These are phyloP conservation scores for Coriaria nepalensis DNA, from an alignment of 306 rosid species.

Conservation along the genomic window DNA sequence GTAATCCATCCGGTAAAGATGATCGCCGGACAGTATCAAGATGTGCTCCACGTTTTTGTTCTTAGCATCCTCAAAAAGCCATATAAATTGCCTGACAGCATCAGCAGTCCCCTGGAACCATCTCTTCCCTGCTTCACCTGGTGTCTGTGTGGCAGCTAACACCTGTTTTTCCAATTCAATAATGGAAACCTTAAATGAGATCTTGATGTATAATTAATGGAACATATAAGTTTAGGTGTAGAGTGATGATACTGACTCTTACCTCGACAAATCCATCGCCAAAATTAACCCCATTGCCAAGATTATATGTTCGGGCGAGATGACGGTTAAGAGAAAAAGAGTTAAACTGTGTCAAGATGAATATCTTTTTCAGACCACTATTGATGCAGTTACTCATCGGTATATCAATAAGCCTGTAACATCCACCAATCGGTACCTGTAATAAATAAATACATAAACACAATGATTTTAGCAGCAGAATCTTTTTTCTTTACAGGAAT, in stretches of 20 bases:
- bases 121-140: constrained; percentile 8
- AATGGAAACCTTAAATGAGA: neutral
- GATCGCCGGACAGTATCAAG: no score
- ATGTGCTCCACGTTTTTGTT: no score
- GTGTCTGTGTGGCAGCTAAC: constrained; percentile 9
- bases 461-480: no score
- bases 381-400: constrained; percentile 12
- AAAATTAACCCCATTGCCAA: constrained; percentile 2
- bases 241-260: no score
- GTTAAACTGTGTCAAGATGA: constrained; percentile 7
- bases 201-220: no score
- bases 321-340: constrained; percentile 6
- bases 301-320: constrained; percentile 9
- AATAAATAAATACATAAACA: no score
- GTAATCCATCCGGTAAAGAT: no score
- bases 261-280: constrained; percentile 10
- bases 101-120: constrained; percentile 12
- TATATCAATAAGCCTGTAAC: constrained; percentile 7
- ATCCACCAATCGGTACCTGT: constrained; percentile 8
- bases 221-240: no score
- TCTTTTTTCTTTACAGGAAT: no score
- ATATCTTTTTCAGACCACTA: constrained; percentile 9
- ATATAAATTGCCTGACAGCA: constrained; percentile 9
- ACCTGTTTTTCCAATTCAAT: neutral
- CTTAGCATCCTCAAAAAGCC: constrained; percentile 6